Evolutionary conservation across 106 monocot species (phyloP).

Genomic region (Allium cepa): DNA sequence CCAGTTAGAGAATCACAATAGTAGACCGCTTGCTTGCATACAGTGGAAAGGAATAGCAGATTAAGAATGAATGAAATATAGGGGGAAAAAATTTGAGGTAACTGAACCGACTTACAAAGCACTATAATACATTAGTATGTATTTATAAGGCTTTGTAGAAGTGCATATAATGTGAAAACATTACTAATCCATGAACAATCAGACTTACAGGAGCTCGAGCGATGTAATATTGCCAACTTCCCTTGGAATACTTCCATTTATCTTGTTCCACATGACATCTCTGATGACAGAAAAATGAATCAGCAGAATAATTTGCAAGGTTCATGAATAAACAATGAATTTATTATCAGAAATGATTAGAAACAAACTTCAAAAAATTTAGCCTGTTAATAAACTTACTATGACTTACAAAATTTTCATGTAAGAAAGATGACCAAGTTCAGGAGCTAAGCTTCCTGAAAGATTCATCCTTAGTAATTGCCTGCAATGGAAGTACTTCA

Average conservation of each 20-base stretch:
- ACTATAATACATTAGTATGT: too few relatives aligned
- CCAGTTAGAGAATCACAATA: too few relatives aligned
- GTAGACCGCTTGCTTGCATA: too few relatives aligned
- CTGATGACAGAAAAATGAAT: constrained; percentile 20
- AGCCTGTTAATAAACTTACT: background rate
- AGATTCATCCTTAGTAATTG: constrained; percentile 73
- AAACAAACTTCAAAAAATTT: constrained; percentile 1
- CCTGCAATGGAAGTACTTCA: constrained; percentile 25
- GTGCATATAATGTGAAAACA: too few relatives aligned
- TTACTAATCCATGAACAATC: background rate
- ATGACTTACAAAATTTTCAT: constrained; percentile 82
- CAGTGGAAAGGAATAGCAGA: too few relatives aligned
- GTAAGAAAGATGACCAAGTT: constrained; percentile 61
- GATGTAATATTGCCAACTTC: constrained; percentile 91
- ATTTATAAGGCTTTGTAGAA: too few relatives aligned
- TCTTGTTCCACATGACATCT: constrained; percentile 97
- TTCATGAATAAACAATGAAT: background rate
- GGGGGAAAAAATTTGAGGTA: too few relatives aligned
- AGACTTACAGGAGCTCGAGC: constrained; percentile 85
- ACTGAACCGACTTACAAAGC: too few relatives aligned
- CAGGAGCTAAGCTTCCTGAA: constrained; percentile 83
- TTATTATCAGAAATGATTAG: background rate
- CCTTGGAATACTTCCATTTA: constrained; percentile 85
- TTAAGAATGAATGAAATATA: too few relatives aligned
- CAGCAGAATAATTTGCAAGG: background rate